These are phyloP conservation scores for Helenozyma baotianmanensis DNA, from an alignment of 805 yeast genomes.

Conservation along the genomic window DNA sequence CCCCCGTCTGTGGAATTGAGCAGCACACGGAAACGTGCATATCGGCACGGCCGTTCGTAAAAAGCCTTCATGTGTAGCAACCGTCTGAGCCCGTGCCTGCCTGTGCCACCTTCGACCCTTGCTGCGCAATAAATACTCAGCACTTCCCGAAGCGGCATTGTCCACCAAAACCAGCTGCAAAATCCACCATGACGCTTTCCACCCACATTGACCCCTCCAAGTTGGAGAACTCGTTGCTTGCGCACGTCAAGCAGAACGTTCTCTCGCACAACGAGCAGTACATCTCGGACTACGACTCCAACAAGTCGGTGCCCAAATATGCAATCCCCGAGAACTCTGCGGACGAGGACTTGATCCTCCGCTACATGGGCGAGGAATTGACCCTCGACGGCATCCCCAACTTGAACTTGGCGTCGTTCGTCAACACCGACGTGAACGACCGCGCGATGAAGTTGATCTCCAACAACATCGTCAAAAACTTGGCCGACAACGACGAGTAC, in stretches of 20 bases:
- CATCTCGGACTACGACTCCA: slow-evolving; percentile 28
- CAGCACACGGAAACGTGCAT: no score
- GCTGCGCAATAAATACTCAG: no score
- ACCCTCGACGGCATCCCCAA: slow-evolving; percentile 80
- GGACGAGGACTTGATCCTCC: slow-evolving; percentile 49
- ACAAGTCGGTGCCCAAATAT: slow-evolving; percentile 49
- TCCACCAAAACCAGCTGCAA: no score
- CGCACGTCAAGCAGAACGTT: slow-evolving; percentile 15
- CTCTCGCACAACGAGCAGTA: slow-evolving; percentile 25
- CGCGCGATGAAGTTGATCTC: slow-evolving; percentile 41
- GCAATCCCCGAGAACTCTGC: slow-evolving; percentile 56
- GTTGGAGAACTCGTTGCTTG: slow-evolving; percentile 27
- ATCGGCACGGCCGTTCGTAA: no score
- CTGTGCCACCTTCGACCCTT: no score
- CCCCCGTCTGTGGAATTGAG: no score
- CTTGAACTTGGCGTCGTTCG: slow-evolving; percentile 84
- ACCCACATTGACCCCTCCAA: slow-evolving; percentile 43
- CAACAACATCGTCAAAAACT: slow-evolving; percentile 78
- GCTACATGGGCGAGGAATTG: slow-evolving; percentile 67
- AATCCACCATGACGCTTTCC: slow-evolving; percentile 36
- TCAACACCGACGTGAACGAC: slow-evolving; percentile 66
- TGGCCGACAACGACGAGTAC: slow-evolving; percentile 92
- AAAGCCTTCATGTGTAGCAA: no score
- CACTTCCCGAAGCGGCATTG: no score
- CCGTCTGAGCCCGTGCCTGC: no score